phyloP scores from a whole-genome alignment of 306 rosid species.

The Nissolia schottii region DNA sequence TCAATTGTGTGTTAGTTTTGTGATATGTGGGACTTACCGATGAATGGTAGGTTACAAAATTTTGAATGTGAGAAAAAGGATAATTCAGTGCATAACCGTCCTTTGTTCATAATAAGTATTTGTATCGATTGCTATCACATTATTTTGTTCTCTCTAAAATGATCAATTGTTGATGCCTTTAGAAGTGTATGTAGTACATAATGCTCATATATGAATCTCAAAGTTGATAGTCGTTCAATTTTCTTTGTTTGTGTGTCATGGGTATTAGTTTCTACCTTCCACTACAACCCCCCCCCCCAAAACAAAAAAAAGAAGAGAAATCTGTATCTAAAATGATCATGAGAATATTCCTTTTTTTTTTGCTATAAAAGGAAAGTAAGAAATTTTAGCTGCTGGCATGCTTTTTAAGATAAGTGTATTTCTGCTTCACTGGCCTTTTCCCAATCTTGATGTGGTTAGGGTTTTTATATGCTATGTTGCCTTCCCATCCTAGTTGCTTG shows the following conservation, averaged over 20 bases:
- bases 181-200: not conserved
- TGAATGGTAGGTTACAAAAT: not conserved
- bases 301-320: not conserved
- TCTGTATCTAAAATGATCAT: not conserved
- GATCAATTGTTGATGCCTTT: not conserved
- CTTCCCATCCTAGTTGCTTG: not conserved
- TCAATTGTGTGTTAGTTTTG: not conserved
- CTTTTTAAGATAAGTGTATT: not conserved
- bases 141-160: not conserved
- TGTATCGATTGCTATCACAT: not conserved
- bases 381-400: not conserved
- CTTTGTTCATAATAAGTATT: not conserved
- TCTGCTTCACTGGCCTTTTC: not conserved
- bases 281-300: too few species aligned
- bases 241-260: not conserved
- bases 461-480: not conserved
- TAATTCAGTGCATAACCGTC: not conserved
- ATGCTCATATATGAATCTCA: not conserved
- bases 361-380: not conserved
- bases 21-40: not conserved
- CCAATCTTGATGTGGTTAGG: not conserved
- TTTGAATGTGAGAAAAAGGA: not conserved
- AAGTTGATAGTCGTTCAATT: not conserved
- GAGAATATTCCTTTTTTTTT: constrained; percentile 1
- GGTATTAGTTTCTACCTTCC: not conserved